phyloP scores from a whole-genome alignment of 345 rosid genomes.

The Cardiospermum halicacabum region DNA sequence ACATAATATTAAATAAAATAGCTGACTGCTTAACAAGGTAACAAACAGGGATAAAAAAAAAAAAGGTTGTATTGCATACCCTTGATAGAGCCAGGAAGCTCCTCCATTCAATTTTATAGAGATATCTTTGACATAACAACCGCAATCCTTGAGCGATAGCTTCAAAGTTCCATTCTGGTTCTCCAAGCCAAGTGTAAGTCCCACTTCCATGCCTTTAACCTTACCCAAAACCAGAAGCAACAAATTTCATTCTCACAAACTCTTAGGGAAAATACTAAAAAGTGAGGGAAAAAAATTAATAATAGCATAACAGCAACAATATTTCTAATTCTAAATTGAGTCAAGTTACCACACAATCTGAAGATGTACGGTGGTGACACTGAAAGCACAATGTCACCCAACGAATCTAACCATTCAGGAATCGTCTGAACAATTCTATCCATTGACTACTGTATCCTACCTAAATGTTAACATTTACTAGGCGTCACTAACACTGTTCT shows the following conservation, averaged over 20 bases:
- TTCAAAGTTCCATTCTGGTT: conserved; percentile 68
- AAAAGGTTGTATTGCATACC: conserved; percentile 45
- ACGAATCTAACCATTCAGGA: not conserved
- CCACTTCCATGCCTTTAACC: conserved; percentile 99
- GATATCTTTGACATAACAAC: conserved; percentile 76
- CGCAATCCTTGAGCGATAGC: conserved; percentile 62
- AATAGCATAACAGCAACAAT: conserved; percentile 1
- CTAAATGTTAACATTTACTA: not conserved
- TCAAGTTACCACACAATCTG: not conserved
- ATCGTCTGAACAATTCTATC: not conserved
- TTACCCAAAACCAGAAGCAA: conserved; percentile 51
- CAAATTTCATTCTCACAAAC: conserved; percentile 45
- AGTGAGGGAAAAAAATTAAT: conserved; percentile 22
- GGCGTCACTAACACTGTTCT: not conserved
- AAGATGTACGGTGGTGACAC: not conserved
- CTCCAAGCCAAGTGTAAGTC: conserved; percentile 76
- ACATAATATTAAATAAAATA: not conserved
- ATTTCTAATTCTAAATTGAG: not conserved
- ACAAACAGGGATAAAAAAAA: not conserved
- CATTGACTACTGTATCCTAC: not conserved
- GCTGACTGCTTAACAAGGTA: not conserved
- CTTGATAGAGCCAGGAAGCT: conserved; percentile 97
- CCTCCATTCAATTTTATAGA: conserved; percentile 81
- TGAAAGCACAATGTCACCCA: not conserved
- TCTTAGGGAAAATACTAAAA: too few relatives aligned